phyloP scores from a whole-genome alignment of 2,329 filamentous ascomycete genomes.

The Aspergillus felis region DNA sequence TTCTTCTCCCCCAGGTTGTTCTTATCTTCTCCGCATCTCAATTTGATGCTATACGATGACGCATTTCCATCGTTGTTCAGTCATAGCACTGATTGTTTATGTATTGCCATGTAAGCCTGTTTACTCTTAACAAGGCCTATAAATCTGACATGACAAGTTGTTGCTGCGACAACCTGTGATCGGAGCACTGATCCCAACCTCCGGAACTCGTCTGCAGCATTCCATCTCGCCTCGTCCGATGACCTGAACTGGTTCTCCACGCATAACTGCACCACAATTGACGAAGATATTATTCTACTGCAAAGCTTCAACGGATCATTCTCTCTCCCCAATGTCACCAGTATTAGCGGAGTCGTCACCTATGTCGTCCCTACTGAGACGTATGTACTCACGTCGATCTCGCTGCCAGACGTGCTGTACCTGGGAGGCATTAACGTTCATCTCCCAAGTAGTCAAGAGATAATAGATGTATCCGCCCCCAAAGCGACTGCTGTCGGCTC shows the following conservation, averaged over 20 bases:
- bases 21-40: background rate
- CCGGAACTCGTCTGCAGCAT: background rate
- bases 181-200: background rate
- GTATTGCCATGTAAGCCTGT: background rate
- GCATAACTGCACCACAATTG: background rate
- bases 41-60: background rate
- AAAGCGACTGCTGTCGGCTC: background rate
- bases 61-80: background rate
- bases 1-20: background rate
- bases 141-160: background rate
- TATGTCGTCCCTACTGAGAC: too few relatives aligned
- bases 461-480: background rate
- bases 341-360: background rate
- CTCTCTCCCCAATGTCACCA: background rate
- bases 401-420: background rate
- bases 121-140: background rate
- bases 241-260: background rate
- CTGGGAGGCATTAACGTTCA: background rate
- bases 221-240: background rate
- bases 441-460: background rate
- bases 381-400: background rate
- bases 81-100: background rate
- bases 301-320: background rate
- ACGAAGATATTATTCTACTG: background rate
- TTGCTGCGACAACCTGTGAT: background rate